Percentiles rank a stretch among this genome's conserved stretches.
Evolutionary conservation across 2,329 filamentous ascomycete species (phyloP).

Genomic region (Arthrobotrys iridis): DNA sequence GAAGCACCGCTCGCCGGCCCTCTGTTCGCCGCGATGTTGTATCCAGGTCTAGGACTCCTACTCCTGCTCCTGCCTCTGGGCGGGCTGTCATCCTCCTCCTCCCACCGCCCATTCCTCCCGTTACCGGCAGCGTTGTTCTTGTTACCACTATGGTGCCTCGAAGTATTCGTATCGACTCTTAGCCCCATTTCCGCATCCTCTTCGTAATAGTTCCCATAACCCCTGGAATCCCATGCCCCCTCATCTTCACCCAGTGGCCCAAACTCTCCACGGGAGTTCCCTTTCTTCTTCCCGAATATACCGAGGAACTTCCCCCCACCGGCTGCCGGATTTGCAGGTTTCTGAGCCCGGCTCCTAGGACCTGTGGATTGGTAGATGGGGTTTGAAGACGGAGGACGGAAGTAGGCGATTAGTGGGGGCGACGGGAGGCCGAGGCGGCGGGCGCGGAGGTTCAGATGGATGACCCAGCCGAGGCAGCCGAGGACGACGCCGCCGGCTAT

Average conservation of each 20-base stretch:
- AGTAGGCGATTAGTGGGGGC: conserved; percentile 40
- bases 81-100: conserved; percentile 39
- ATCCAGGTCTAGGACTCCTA: conserved; percentile 37
- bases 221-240: conserved; percentile 44
- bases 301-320: conserved; percentile 19
- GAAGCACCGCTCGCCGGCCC: conserved; percentile 26
- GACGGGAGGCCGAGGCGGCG: conserved; percentile 46
- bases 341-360: neutral
- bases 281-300: conserved; percentile 40
- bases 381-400: conserved; percentile 46
- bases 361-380: conserved; percentile 44
- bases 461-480: conserved; percentile 46
- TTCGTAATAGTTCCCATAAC: conserved; percentile 37
- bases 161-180: conserved; percentile 27
- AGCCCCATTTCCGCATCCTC: conserved; percentile 48
- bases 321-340: neutral
- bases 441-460: conserved; percentile 54
- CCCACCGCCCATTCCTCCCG: conserved; percentile 4
- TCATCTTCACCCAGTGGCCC: conserved; percentile 39
- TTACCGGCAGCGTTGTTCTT: neutral
- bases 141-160: conserved; percentile 1
- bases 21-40: conserved; percentile 34
- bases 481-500: conserved; percentile 36
- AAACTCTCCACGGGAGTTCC: conserved; percentile 38
- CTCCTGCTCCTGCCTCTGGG: conserved; percentile 38